Percentiles rank a stretch among this genome's conserved stretches.
Evolutionary conservation across 192 early-diverging fungal species (phyloP).

Genomic region (Entrophospora sp.): DNA sequence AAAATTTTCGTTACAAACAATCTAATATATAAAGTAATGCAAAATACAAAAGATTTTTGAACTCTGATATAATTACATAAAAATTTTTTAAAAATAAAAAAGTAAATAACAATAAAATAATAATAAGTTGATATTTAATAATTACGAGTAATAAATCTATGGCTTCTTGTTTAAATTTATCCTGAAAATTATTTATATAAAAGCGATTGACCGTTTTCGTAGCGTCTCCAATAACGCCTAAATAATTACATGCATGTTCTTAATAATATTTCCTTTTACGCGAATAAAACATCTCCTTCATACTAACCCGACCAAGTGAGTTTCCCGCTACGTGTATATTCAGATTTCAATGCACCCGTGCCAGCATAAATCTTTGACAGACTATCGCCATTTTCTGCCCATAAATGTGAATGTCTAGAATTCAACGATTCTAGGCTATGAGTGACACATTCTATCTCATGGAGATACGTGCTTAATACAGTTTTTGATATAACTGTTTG

Average conservation of each 20-base stretch:
- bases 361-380: conserved; percentile 92
- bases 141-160: conserved; percentile 80
- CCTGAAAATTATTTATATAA: conserved; percentile 93
- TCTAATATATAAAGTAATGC: no score
- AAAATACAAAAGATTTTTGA: no score
- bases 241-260: conserved; percentile 22
- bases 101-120: no score
- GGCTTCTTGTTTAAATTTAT: conserved; percentile 86
- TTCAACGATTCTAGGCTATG: conserved; percentile 23
- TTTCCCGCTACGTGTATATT: conserved; percentile 84
- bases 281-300: no score
- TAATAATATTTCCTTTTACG: no score
- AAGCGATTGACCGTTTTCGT: conserved; percentile 89
- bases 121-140: no score
- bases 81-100: no score
- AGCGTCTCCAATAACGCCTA: conserved; percentile 81
- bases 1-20: no score
- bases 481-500: conserved; percentile 65
- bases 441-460: conserved; percentile 22
- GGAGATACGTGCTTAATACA: conserved; percentile 37
- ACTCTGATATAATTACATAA: no score
- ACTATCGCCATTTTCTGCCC: conserved; percentile 86
- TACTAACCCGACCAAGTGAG: conserved; percentile 54
- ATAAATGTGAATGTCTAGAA: conserved; percentile 51
- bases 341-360: conserved; percentile 90